These are phyloP conservation scores for Deinandra increscens DNA, from an alignment of 129 eudicot genomes.

Conservation along the genomic window DNA sequence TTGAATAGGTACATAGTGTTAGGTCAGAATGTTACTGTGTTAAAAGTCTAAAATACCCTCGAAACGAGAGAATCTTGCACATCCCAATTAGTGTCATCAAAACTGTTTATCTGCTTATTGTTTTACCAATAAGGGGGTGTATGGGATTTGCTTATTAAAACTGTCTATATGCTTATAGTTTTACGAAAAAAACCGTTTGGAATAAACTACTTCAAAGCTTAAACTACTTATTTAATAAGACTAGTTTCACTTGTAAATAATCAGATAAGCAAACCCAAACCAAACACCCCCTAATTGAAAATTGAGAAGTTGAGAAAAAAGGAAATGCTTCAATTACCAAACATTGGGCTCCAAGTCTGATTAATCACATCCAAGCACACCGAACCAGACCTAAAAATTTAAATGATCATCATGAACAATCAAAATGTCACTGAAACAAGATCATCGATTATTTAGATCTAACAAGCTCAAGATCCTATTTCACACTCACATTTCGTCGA, in stretches of 20 bases:
- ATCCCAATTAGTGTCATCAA: not conserved
- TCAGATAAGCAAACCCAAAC: not conserved
- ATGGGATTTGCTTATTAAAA: not conserved
- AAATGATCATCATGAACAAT: conserved; percentile 1
- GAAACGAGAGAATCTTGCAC: conserved; percentile 4
- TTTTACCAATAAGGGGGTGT: not conserved
- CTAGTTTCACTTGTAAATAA: not conserved
- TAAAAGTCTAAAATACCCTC: conserved; percentile 10
- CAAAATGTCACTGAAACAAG: not conserved
- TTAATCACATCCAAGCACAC: conserved; percentile 94
- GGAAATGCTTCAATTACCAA: conserved; percentile 49
- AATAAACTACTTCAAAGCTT: no score
- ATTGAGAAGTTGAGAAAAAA: not conserved
- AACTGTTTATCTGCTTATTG: not conserved
- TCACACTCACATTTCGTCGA: conserved; percentile 81
- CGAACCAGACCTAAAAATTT: conserved; percentile 81
- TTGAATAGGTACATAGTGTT: conserved; percentile 16
- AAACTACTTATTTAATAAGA: no score
- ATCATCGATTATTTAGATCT: not conserved
- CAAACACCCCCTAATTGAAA: not conserved
- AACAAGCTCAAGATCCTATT: not conserved
- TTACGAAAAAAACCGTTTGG: no score
- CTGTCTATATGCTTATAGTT: not conserved
- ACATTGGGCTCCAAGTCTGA: conserved; percentile 98
- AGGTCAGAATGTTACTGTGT: not conserved